Evolutionary conservation across 352 stramenopile genomes (phyloP).

Genomic region (Poterioochromonas sp.): DNA sequence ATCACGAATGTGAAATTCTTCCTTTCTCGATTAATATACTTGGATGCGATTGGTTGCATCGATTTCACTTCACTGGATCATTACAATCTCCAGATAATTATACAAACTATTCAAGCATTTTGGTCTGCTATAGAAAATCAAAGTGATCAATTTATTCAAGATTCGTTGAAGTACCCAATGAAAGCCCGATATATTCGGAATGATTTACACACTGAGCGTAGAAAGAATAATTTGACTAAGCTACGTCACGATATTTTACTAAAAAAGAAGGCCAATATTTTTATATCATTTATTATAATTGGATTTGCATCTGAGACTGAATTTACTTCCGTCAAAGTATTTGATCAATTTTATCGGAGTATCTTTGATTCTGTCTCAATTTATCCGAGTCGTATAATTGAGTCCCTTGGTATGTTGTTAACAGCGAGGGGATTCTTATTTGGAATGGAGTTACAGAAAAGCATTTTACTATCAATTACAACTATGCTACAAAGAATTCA

Average conservation of each 20-base stretch:
- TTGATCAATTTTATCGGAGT: slow-evolving; percentile 22
- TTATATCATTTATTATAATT: neutral
- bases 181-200: neutral
- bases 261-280: neutral
- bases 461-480: neutral
- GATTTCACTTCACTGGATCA: slow-evolving; percentile 23
- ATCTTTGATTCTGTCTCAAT: slow-evolving; percentile 18
- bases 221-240: neutral
- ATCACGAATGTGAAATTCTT: neutral
- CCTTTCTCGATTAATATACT: slow-evolving; percentile 3
- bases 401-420: slow-evolving; percentile 3
- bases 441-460: slow-evolving; percentile 11
- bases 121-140: slow-evolving; percentile 30
- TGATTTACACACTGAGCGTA: slow-evolving; percentile 12
- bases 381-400: neutral
- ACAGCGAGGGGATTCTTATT: neutral
- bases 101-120: neutral
- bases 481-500: neutral
- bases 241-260: slow-evolving; percentile 7
- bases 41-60: slow-evolving; percentile 31
- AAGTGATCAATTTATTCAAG: slow-evolving; percentile 21
- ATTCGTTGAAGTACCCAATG: slow-evolving; percentile 19
- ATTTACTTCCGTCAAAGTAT: neutral
- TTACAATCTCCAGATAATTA: neutral
- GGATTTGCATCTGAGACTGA: slow-evolving; percentile 2